Evolutionary conservation across 176 grass and related monocot genomes (phyloP).

Genomic region (Cenchrus purpureus): DNA sequence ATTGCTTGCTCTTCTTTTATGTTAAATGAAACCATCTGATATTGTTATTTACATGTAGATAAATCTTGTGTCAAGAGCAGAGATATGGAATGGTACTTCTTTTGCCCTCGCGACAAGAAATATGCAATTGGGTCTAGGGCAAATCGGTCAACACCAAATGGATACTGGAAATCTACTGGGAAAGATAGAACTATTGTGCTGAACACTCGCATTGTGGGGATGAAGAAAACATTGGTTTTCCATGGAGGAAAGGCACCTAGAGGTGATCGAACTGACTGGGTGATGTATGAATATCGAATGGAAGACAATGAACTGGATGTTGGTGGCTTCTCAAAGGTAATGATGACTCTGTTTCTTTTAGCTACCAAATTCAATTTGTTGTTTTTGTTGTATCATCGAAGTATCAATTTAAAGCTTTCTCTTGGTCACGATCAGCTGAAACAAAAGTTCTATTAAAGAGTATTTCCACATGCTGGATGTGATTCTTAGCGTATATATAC

Average conservation of each 20-base stretch:
- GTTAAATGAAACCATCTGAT: background rate
- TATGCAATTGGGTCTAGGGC: constrained; percentile 63
- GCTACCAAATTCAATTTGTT: background rate
- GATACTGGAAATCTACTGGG: constrained; percentile 92
- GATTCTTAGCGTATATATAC: background rate
- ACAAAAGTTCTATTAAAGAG: too few relatives aligned
- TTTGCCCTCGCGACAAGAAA: constrained; percentile 79
- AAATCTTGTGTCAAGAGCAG: constrained; percentile 65
- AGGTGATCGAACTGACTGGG: constrained; percentile 81
- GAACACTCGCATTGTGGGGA: constrained; percentile 63
- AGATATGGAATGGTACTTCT: constrained; percentile 95
- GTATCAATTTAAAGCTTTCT: background rate
- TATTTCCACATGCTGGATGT: background rate
- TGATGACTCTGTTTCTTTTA: background rate
- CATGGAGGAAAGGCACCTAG: constrained; percentile 73
- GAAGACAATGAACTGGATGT: constrained; percentile 44
- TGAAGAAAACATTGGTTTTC: constrained; percentile 83
- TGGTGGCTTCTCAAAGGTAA: constrained; percentile 74
- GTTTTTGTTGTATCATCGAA: background rate
- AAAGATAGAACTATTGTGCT: constrained; percentile 72
- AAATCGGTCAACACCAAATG: constrained; percentile 78
- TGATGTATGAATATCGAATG: constrained; percentile 93
- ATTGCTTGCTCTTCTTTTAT: background rate
- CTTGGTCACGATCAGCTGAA: too few relatives aligned
- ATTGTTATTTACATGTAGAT: constrained; percentile 42